Conservation (phyloP, 1,284 basidiomycete genomes). For the Stereum hirsutum region DNA sequence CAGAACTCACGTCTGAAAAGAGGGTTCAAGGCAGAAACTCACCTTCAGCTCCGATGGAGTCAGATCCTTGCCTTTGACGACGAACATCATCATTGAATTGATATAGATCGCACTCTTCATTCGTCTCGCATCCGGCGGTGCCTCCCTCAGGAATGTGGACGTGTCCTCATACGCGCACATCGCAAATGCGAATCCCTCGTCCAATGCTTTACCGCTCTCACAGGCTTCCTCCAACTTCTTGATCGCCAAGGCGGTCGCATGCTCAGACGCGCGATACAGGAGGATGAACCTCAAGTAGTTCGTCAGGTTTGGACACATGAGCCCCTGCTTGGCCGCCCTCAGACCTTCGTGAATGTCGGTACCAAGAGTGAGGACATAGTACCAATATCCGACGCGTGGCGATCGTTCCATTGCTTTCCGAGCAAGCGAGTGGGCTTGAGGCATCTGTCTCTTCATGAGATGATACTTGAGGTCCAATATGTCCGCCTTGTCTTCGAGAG, state of each 20-base stretch:
- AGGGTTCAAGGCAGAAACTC: constrained; percentile 22
- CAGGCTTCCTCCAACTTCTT: constrained; percentile 33
- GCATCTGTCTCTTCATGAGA: constrained; percentile 34
- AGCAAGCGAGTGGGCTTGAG: constrained; percentile 34
- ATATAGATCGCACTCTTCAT: constrained; percentile 20
- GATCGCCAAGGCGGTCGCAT: constrained; percentile 46
- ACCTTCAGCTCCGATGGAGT: constrained; percentile 38
- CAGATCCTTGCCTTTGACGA: constrained; percentile 36
- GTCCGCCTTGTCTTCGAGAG: constrained; percentile 41
- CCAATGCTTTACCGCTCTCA: constrained; percentile 33
- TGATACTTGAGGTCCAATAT: constrained; percentile 50
- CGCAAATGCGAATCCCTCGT: constrained; percentile 50
- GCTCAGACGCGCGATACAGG: constrained; percentile 48
- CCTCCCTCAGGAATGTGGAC: constrained; percentile 39
- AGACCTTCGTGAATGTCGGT: constrained; percentile 27
- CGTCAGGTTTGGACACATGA: constrained; percentile 38
- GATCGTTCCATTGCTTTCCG: constrained; percentile 37
- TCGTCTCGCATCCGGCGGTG: constrained; percentile 51
- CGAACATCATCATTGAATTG: constrained; percentile 4
- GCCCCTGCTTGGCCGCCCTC: constrained; percentile 39
- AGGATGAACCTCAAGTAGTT: constrained; percentile 42
- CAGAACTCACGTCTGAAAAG: constrained; percentile 10
- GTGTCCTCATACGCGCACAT: constrained; percentile 48
- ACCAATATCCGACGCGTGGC: constrained; percentile 46
- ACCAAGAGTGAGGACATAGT: constrained; percentile 42